These are phyloP conservation scores for Suhomyces kunorum DNA, from an alignment of 1,139 yeast genomes.

Conservation along the genomic window DNA sequence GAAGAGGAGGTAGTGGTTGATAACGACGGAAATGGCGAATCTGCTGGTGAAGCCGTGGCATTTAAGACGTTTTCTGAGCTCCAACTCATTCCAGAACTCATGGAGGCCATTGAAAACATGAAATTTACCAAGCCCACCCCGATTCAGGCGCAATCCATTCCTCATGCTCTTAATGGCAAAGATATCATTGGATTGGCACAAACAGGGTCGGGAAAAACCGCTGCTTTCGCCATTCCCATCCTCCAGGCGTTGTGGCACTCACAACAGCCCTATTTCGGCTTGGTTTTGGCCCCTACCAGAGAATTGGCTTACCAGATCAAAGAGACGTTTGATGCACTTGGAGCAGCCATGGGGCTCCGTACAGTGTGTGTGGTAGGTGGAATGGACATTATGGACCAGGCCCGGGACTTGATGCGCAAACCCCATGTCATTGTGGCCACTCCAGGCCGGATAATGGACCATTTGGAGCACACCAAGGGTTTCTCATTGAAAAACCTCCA, in stretches of 20 bases:
- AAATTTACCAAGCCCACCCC: slow-evolving; percentile 79
- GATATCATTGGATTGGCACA: slow-evolving; percentile 82
- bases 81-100: slow-evolving; percentile 73
- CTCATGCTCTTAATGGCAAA: slow-evolving; percentile 84
- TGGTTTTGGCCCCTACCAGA: slow-evolving; percentile 94
- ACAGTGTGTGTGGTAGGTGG: slow-evolving; percentile 93
- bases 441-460: slow-evolving; percentile 95
- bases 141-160: slow-evolving; percentile 88
- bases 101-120: slow-evolving; percentile 73
- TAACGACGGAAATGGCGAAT: slow-evolving; percentile 8
- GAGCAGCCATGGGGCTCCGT: slow-evolving; percentile 85
- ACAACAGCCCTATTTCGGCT: slow-evolving; percentile 83
- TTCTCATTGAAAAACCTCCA: slow-evolving; percentile 78
- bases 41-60: slow-evolving; percentile 7
- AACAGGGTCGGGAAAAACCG: slow-evolving; percentile 85
- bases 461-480: slow-evolving; percentile 91
- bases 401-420: slow-evolving; percentile 86
- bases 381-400: slow-evolving; percentile 98
- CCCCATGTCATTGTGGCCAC: slow-evolving; percentile 96
- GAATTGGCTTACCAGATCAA: slow-evolving; percentile 95
- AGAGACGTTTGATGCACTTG: slow-evolving; percentile 93
- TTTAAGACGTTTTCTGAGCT: slow-evolving; percentile 51
- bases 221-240: slow-evolving; percentile 87
- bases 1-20: slow-evolving; percentile 20
- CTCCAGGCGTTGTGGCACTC: slow-evolving; percentile 88